A percentile compares a stretch with the other conserved stretches of the same genome.
These are phyloP conservation scores for Zygnema circumcarinatum DNA, from an alignment of 139 green algal genomes.

Conservation along the genomic window DNA sequence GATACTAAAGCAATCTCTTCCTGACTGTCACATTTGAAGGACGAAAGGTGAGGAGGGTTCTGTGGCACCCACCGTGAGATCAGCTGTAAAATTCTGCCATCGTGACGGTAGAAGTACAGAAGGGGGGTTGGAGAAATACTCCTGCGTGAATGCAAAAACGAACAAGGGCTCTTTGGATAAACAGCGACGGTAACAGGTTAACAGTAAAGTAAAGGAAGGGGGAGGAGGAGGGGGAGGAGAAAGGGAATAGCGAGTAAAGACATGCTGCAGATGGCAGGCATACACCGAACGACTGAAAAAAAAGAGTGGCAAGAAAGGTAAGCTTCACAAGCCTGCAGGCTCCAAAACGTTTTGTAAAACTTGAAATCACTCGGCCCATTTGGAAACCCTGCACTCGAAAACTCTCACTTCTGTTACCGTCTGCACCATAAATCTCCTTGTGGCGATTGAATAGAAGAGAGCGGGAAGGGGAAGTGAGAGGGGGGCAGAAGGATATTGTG, in stretches of 20 bases:
- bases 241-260: background rate
- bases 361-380: conserved; percentile 59
- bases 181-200: too few species aligned
- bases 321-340: too few species aligned
- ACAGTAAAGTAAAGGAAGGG: background rate
- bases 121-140: conserved; percentile 40
- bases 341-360: conserved; percentile 83
- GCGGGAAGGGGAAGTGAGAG: background rate
- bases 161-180: too few species aligned
- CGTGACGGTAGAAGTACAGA: background rate
- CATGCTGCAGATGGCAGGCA: background rate
- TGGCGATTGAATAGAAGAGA: background rate
- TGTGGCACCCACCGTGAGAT: background rate
- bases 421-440: too few species aligned
- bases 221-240: background rate
- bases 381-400: too few species aligned
- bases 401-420: too few species aligned
- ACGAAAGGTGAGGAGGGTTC: background rate
- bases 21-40: too few species aligned
- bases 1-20: too few species aligned
- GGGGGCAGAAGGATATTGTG: background rate
- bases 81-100: conserved; percentile 9
- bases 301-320: background rate
- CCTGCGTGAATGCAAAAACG: background rate
- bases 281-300: background rate